Evolutionary conservation across 1,284 basidiomycete genomes (phyloP), one percentile per base, ranked within the genome.

Genomic region (Heliocybe sulcata): DNA sequence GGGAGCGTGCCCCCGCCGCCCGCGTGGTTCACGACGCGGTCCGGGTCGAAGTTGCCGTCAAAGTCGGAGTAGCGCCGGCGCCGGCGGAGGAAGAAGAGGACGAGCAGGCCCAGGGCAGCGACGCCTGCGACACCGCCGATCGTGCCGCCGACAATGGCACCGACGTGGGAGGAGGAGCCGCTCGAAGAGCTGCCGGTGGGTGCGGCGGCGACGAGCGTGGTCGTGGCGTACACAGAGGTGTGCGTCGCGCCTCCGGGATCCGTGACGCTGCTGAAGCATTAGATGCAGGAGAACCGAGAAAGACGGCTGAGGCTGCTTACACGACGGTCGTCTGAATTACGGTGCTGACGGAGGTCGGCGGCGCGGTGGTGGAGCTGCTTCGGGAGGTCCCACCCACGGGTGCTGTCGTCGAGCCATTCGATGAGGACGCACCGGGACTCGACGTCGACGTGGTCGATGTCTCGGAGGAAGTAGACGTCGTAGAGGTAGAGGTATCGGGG

Each of bases 41-140:
- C 77, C 0, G 77, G 77, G 47, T 79, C 77, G 57, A 79, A 79
- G 67, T 78, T 70, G 50, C 77, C 77, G 54, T 79, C 77, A 54
- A 79, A 79, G 29, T 79, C 77, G 58, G 71, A 66, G 22, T 59
- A 57, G 27, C 55, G 53, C 20, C 61, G 55, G 16, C 63, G 61
- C 23, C 63, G 60, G n/a, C 67, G 61, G 38, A 60, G 11, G 48
- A 64, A 54, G 51, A 59, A 59, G 45, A 64, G 56, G 19, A 60
- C 27, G 14, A 67, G 23, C 23, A 62, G 53, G 22, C 55, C 60
- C 25, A 68, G 22, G 11, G 48, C 66, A 8, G 57, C 57, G 2
- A 69, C 45, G 8, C 51, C 66, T 6, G 57, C 57, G 3, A 69
- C 47, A 6, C 65, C 68, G 2, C 67, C 68, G 10, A 65, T 67